Base-by-base conservation (phyloP, 495 filamentous ascomycete genomes). In the Podospora pseudopauciseta region DNA sequence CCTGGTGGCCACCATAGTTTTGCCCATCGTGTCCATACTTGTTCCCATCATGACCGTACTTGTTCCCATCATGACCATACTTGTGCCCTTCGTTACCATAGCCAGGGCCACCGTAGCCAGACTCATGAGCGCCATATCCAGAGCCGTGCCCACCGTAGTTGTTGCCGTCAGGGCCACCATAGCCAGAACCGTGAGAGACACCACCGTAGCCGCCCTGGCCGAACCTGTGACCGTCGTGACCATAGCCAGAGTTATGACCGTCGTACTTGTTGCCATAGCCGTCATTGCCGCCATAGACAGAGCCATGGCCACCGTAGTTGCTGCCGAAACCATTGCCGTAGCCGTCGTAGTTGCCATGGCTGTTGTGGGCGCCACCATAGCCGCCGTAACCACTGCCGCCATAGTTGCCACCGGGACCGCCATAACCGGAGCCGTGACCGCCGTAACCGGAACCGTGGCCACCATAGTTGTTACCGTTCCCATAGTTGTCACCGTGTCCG, bases 21-120 rank as follows among this genome's bases (percentile, higher is more conserved):
- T 23, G 23, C 23, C 23, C 23, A 23, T 23, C 23, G 23, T 23
- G 23, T 23, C 23, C 23, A 23, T 23, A 1, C 23, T 23, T 23
- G 23, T 23, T 23, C 23, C 23, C 20, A 23, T 23, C 20, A 23
- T 23, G 20, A 23, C 20, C 20, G 20, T 23, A 1, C 20, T 23
- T 23, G 20, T 23, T 23, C 1, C 23, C 23, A 23, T 23, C 23
- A 23, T 23, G 23, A 23, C 23, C 34, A 19, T 62, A 32, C 55
- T 28, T 68, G 28, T 63, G 44, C 1, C 56, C 57, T 3, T 70
- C 2, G 65, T 65, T 19, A 56, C 61, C 60, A 64, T 67, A 23
- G 65, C 27, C 69, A 44, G 16, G 18, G 28, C 44, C 27, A 3
- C 57, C 63, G 19, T 55, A 56, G 44, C 32, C n/a, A 30, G n/a